A percentile compares a stretch with the other conserved stretches of the same genome.
Conservation (phyloP, 768 basidiomycete genomes). For the Lentinula edodes region DNA sequence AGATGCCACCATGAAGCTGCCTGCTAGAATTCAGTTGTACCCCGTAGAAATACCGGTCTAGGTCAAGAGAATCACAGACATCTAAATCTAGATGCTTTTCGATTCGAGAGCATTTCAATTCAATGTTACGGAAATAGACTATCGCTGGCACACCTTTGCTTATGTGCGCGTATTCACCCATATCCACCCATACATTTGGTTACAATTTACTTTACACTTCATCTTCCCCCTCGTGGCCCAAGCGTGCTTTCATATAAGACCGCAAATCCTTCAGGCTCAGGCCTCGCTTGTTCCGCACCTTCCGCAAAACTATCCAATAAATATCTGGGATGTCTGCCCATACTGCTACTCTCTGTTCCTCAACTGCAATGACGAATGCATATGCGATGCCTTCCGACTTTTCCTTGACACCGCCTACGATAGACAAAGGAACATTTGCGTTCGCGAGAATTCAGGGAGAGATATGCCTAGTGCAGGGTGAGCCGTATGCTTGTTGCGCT, state of each 20-base stretch:
- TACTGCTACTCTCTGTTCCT: background rate
- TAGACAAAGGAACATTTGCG: slow-evolving; percentile 33
- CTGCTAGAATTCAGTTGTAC: too few species aligned
- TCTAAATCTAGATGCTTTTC: background rate
- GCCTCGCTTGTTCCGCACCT: background rate
- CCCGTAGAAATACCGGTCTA: background rate
- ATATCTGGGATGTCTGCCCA: background rate
- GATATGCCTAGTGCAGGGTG: slow-evolving; percentile 60
- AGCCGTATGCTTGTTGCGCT: slow-evolving; percentile 24
- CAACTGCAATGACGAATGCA: background rate
- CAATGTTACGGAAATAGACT: background rate
- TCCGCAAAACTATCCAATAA: background rate
- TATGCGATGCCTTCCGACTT: background rate
- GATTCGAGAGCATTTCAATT: background rate
- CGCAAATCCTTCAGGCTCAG: background rate
- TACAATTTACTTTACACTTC: background rate
- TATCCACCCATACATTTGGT: background rate
- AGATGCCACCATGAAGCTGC: background rate
- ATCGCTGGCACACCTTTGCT: background rate
- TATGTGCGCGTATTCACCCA: background rate
- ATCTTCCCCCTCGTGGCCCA: background rate
- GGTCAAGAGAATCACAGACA: background rate
- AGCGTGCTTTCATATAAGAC: slow-evolving; percentile 1
- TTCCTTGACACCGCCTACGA: background rate
- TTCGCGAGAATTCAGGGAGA: slow-evolving; percentile 52